A percentile compares a stretch with the other conserved stretches of the same genome.
Evolutionary conservation across 2,329 filamentous ascomycete species (phyloP).

Genomic region (Aureobasidium sp.): DNA sequence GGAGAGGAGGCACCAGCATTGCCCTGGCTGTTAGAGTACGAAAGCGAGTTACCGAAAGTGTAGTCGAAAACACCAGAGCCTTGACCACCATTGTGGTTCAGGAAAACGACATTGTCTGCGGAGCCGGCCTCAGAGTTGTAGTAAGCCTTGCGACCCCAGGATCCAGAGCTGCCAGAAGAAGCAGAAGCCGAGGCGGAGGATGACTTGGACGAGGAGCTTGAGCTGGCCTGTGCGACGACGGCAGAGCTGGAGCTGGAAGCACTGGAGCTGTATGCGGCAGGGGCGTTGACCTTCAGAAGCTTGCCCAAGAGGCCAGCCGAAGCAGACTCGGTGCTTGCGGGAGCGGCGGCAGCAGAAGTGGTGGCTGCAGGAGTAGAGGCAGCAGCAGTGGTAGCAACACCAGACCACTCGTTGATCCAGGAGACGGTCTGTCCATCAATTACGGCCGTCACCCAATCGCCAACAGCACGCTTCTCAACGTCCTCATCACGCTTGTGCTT

Average conservation of each 20-base stretch:
- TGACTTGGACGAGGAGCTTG: conserved; percentile 17
- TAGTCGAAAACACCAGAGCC: conserved; percentile 50
- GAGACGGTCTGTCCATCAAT: conserved; percentile 52
- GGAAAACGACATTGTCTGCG: conserved; percentile 49
- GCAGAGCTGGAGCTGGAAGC: conserved; percentile 15
- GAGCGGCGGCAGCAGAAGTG: conserved; percentile 16
- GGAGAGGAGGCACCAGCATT: conserved; percentile 40
- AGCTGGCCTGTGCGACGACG: conserved; percentile 11
- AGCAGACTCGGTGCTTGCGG: conserved; percentile 20
- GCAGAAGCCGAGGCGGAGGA: conserved; percentile 17
- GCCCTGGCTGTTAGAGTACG: conserved; percentile 46
- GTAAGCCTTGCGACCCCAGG: conserved; percentile 31
- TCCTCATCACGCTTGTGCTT: conserved; percentile 39
- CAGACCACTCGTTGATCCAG: conserved; percentile 53
- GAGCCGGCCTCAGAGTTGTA: conserved; percentile 31
- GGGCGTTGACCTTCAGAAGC: conserved; percentile 8
- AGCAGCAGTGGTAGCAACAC: conserved; percentile 23
- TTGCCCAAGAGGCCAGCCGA: conserved; percentile 11
- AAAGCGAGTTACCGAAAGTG: conserved; percentile 51
- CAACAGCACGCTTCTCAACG: conserved; percentile 42
- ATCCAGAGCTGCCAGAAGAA: conserved; percentile 20
- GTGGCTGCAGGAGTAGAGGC: conserved; percentile 18
- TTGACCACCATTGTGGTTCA: conserved; percentile 51
- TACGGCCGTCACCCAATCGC: conserved; percentile 48
- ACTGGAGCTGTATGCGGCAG: not conserved